phyloP scores from a whole-genome alignment of 2,329 filamentous ascomycete species.

The Fusarium devonianum region DNA sequence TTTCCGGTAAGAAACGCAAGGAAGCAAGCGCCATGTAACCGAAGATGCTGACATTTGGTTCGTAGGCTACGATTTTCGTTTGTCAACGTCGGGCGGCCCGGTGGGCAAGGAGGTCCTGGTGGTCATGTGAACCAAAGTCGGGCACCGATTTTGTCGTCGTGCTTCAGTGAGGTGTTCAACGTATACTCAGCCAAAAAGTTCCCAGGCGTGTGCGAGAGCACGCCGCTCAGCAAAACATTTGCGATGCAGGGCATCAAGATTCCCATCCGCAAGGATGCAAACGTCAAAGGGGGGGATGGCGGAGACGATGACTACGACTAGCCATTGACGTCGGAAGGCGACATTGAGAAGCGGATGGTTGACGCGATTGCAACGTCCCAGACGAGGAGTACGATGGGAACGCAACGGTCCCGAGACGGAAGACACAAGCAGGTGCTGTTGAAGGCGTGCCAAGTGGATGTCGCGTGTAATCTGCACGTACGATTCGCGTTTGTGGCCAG shows the following conservation, averaged over 20 bases:
- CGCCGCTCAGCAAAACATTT: slow-evolving; percentile 88
- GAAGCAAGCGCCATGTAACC: not conserved
- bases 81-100: slow-evolving; percentile 76
- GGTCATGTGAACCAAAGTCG: slow-evolving; percentile 72
- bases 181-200: slow-evolving; percentile 99
- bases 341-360: not conserved
- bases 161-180: slow-evolving; percentile 88
- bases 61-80: slow-evolving; percentile 73
- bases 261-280: slow-evolving; percentile 88
- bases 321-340: slow-evolving; percentile 1
- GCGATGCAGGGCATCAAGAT: slow-evolving; percentile 96
- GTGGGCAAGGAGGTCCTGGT: slow-evolving; percentile 48
- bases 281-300: slow-evolving; percentile 58
- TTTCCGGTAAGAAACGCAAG: slow-evolving; percentile 71
- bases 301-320: slow-evolving; percentile 57
- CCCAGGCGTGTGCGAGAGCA: slow-evolving; percentile 95
- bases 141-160: slow-evolving; percentile 82
- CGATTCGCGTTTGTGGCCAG: too few species aligned
- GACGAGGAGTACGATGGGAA: too few species aligned
- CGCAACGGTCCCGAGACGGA: too few species aligned
- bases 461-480: not conserved
- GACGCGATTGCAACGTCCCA: too few species aligned
- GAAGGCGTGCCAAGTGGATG: too few species aligned
- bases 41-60: slow-evolving; percentile 24
- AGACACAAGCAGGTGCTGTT: too few species aligned